phyloP scores from a whole-genome alignment of 805 yeast genomes.

The Cyberlindnera meyerae region DNA sequence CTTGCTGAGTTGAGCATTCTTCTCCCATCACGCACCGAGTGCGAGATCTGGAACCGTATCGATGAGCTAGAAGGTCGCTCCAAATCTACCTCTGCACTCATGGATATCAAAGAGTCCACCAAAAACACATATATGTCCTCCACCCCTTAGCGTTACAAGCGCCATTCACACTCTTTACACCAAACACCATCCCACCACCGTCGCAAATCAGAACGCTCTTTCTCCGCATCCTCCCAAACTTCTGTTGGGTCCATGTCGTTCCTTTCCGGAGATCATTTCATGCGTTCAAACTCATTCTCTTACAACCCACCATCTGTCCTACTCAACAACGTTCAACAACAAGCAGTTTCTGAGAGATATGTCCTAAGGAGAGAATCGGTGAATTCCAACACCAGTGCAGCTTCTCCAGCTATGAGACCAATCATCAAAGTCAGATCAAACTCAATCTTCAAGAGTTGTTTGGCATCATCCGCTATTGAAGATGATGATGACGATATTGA shows the following conservation, averaged over 20 bases:
- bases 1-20: conserved; percentile 70
- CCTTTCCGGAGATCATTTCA: conserved; percentile 3
- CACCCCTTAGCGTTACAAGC: conserved; percentile 10
- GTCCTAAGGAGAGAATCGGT: conserved; percentile 9
- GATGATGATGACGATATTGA: conserved; percentile 17
- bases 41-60: conserved; percentile 65
- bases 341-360: conserved; percentile 10
- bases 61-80: conserved; percentile 34
- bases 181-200: conserved; percentile 1
- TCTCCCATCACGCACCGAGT: conserved; percentile 66
- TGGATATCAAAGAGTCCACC: conserved; percentile 6
- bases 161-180: conserved; percentile 11
- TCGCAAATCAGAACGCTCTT: conserved; percentile 9
- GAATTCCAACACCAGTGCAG: background rate
- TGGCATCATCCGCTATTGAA: conserved; percentile 9
- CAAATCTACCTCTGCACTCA: background rate
- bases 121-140: conserved; percentile 6
- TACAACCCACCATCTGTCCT: conserved; percentile 10
- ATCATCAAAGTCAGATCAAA: conserved; percentile 10
- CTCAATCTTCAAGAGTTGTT: conserved; percentile 8
- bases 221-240: conserved; percentile 11
- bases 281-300: conserved; percentile 11
- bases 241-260: conserved; percentile 4
- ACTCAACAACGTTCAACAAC: conserved; percentile 11
- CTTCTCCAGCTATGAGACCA: background rate